Evolutionary conservation across 2,329 filamentous ascomycete genomes (phyloP).

Genomic region (Colletotrichum sp.): DNA sequence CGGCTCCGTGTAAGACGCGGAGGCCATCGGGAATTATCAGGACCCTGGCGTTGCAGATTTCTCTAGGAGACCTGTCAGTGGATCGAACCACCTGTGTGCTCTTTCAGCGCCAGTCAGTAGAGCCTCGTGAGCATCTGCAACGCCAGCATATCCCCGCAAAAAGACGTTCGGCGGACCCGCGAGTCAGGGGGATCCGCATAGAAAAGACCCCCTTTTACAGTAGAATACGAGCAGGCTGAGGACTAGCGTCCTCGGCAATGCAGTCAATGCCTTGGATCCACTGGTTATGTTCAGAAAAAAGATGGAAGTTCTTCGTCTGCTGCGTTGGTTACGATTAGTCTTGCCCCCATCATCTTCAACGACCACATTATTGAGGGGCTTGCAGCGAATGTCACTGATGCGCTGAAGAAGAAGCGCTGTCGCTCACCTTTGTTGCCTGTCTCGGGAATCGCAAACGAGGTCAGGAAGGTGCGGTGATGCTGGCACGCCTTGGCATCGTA

Average conservation of each 20-base stretch:
- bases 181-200: background rate
- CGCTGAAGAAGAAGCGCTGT: background rate
- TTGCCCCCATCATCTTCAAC: background rate
- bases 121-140: background rate
- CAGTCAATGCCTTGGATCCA: background rate
- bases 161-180: background rate
- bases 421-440: background rate
- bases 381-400: background rate
- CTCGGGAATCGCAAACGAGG: background rate
- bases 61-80: background rate
- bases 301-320: background rate
- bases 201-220: background rate
- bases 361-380: background rate
- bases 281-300: background rate
- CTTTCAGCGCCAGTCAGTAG: background rate
- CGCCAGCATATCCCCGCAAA: background rate
- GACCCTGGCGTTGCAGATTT: background rate
- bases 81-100: background rate
- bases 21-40: background rate
- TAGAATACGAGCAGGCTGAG: slow-evolving; percentile 1
- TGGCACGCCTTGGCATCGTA: background rate
- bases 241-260: slow-evolving; percentile 5
- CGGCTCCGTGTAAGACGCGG: background rate
- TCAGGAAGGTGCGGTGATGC: background rate
- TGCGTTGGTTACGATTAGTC: background rate